These are phyloP conservation scores for Melanopsichium pennsylvanicum DNA, from an alignment of 1,284 basidiomycete genomes.

Conservation along the genomic window DNA sequence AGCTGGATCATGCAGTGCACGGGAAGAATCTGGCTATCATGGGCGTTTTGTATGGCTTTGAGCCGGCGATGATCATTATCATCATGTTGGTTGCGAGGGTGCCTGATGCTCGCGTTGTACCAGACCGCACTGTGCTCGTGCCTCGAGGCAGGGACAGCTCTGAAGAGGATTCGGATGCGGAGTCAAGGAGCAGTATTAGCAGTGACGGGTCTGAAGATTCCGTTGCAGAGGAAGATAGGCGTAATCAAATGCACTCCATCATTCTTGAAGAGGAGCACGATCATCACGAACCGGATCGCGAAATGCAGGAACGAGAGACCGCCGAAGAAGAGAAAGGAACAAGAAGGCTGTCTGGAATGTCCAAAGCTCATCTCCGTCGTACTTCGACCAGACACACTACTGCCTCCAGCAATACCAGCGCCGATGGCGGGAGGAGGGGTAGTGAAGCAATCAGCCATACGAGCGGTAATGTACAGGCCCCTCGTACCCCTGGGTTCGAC, in stretches of 20 bases:
- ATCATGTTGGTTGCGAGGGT: conserved; percentile 31
- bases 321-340: not conserved
- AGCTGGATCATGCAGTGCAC: conserved; percentile 28
- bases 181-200: conserved; percentile 6
- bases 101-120: conserved; percentile 18
- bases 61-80: conserved; percentile 28
- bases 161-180: conserved; percentile 4
- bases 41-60: conserved; percentile 36
- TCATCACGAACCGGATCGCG: not conserved
- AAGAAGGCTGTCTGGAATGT: not conserved
- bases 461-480: not conserved
- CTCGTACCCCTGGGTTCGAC: conserved; percentile 15
- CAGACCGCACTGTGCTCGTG: conserved; percentile 34
- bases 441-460: conserved; percentile 9
- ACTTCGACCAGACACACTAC: conserved; percentile 2
- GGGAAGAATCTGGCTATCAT: conserved; percentile 32
- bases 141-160: conserved; percentile 9
- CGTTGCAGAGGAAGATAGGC: not conserved
- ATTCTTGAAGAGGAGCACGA: conserved; percentile 26
- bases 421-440: conserved; percentile 3
- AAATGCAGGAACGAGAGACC: conserved; percentile 4
- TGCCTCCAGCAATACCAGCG: not conserved
- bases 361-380: conserved; percentile 1
- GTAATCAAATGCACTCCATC: conserved; percentile 15
- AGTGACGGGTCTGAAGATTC: conserved; percentile 5